Conservation (phyloP, 768 basidiomycete species). For the Collybia sordida region DNA sequence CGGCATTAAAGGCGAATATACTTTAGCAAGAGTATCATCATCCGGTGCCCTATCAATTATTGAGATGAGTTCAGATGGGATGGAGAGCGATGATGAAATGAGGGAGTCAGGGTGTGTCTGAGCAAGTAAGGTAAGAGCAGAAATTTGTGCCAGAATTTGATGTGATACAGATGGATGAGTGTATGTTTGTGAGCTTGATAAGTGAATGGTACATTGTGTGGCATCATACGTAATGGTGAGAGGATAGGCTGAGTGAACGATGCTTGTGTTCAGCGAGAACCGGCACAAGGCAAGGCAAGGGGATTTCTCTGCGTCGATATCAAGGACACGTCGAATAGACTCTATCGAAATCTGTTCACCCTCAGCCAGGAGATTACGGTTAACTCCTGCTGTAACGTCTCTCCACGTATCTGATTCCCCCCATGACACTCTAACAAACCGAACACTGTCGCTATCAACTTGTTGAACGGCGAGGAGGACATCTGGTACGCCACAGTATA, state of each 20-base stretch:
- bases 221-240: constrained; percentile 17
- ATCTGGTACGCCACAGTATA: constrained; percentile 28
- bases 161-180: constrained; percentile 23
- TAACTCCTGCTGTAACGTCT: constrained; percentile 9
- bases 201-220: constrained; percentile 6
- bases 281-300: constrained; percentile 26
- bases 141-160: constrained; percentile 27
- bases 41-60: constrained; percentile 18
- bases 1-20: constrained; percentile 20
- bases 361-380: too few species aligned
- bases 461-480: constrained; percentile 24
- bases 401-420: constrained; percentile 19
- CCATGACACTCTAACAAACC: constrained; percentile 25
- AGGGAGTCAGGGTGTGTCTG: constrained; percentile 8
- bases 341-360: too few species aligned
- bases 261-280: constrained; percentile 10
- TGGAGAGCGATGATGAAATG: constrained; percentile 6
- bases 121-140: constrained; percentile 15
- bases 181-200: constrained; percentile 13
- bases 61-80: constrained; percentile 24
- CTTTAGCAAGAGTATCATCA: constrained; percentile 18
- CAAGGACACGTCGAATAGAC: constrained; percentile 17
- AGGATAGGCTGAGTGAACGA: constrained; percentile 12
- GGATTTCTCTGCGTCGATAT: constrained; percentile 20
- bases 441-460: constrained; percentile 1